These are phyloP conservation scores for Furcasterigmium sp. DNA, from an alignment of 2,329 filamentous ascomycete genomes.

Conservation along the genomic window DNA sequence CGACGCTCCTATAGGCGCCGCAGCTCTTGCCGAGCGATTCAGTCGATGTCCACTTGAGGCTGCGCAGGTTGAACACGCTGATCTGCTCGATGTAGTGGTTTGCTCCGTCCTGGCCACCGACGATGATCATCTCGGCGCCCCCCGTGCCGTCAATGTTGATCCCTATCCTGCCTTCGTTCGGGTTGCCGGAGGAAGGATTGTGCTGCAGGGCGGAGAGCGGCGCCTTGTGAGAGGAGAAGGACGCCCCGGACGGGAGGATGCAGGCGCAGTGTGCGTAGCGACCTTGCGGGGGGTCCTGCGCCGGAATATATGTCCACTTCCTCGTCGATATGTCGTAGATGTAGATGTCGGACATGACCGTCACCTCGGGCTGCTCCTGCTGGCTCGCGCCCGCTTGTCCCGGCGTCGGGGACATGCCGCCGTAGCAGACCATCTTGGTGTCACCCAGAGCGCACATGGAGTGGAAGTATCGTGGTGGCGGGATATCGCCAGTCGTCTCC, in stretches of 20 bases:
- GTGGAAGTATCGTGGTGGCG: constrained; percentile 92
- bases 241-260: constrained; percentile 80
- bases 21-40: constrained; percentile 85
- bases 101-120: constrained; percentile 92
- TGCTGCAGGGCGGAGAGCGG: constrained; percentile 84
- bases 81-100: constrained; percentile 99
- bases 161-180: constrained; percentile 83
- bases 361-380: constrained; percentile 77
- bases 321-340: constrained; percentile 82
- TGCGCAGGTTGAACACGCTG: constrained; percentile 94
- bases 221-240: constrained; percentile 79
- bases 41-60: constrained; percentile 91
- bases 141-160: constrained; percentile 86
- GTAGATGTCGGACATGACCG: constrained; percentile 97
- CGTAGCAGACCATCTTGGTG: constrained; percentile 95
- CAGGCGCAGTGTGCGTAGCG: constrained; percentile 96
- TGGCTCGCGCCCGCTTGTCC: constrained; percentile 39
- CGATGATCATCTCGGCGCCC: constrained; percentile 94
- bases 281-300: constrained; percentile 80
- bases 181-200: constrained; percentile 75
- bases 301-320: constrained; percentile 79
- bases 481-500: constrained; percentile 77
- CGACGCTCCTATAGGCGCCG: constrained; percentile 92
- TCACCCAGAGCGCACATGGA: constrained; percentile 92
- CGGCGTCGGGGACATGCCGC: constrained; percentile 85